Evolutionary conservation across 176 grass and related monocot genomes (phyloP).

Genomic region (Elaeis guineensis): DNA sequence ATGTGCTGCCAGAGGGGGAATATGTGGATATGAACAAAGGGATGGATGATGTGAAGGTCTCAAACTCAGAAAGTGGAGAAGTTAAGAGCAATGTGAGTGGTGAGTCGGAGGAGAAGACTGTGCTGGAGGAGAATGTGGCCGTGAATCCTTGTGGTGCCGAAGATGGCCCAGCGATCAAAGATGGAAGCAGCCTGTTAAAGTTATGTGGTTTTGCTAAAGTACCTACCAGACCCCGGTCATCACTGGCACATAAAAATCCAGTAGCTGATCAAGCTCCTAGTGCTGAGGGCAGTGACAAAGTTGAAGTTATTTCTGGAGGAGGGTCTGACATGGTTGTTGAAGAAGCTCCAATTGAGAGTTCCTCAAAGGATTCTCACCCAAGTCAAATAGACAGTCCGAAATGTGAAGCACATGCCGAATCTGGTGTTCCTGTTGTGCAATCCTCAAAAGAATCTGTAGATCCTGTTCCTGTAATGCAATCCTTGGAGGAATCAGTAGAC

Average conservation of each 20-base stretch:
- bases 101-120: slow-evolving; percentile 23
- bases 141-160: slow-evolving; percentile 17
- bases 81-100: slow-evolving; percentile 8
- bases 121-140: slow-evolving; percentile 17
- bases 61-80: slow-evolving; percentile 29
- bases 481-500: slow-evolving; percentile 20
- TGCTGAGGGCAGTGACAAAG: slow-evolving; percentile 21
- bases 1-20: slow-evolving; percentile 19
- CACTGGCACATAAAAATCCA: slow-evolving; percentile 40
- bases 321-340: slow-evolving; percentile 23
- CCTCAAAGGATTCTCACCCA: slow-evolving; percentile 20
- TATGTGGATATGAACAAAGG: slow-evolving; percentile 28
- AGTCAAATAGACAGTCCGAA: slow-evolving; percentile 23
- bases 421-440: slow-evolving; percentile 15
- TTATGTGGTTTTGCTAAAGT: slow-evolving; percentile 48
- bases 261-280: slow-evolving; percentile 11
- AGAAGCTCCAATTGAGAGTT: slow-evolving; percentile 20
- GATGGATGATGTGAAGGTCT: slow-evolving; percentile 36
- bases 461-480: slow-evolving; percentile 10
- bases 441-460: no score
- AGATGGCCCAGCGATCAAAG: slow-evolving; percentile 15
- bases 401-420: slow-evolving; percentile 20
- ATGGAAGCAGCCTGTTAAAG: slow-evolving; percentile 31
- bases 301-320: slow-evolving; percentile 30
- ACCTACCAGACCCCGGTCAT: slow-evolving; percentile 49